Evolutionary conservation across 352 stramenopile genomes (phyloP), one percentile per base, ranked within the genome.

Genomic region (Phytopythium helicoides): DNA sequence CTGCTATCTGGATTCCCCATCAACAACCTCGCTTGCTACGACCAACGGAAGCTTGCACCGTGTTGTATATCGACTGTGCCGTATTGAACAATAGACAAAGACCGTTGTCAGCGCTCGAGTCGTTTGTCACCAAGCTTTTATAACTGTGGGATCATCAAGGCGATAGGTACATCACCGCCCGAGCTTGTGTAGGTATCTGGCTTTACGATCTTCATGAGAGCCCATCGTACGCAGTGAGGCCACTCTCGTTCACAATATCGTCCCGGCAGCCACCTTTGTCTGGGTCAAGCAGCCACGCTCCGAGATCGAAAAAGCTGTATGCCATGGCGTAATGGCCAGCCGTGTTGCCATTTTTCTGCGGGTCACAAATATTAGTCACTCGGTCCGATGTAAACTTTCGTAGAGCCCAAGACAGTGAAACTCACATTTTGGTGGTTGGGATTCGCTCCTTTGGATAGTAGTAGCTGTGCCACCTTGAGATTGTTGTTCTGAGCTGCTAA

Each of bases 241-340:
- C 90, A 58, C 91, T 96, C 52, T 94, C 90, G 68, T 98, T 98
- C 47, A 83, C 58, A 19, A 98, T 36, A 28, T 90, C 60, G 68
- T 95, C 72, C 63, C 89, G 71, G 55, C 89, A 56, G 66, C 93
- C 67, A 57, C 93, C 71, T 76, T 94, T 89, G 14, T 89, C 78
- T 0, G 81, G 81, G 31, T 94, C 82, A 52, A 97, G 74, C 15
- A 98, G 71, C 73, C 86, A 97, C 68, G 95, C 91, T 28, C 84
- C 89, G 18, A 97, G 56, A 64, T 98, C 93, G 58, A 92, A 92
- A 66, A 92, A 92, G 67, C 73, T 92, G 71, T 95, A 97, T 15
- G 84, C 78, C 81, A 98, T 94, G 23, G 93, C 93, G 66, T 96
- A 98, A 62, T 98, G 92, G 35, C 96, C 80, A 0, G 91, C 74